Base-by-base conservation (phyloP, 257 asterid species). In the Fraxinus pennsylvanica region DNA sequence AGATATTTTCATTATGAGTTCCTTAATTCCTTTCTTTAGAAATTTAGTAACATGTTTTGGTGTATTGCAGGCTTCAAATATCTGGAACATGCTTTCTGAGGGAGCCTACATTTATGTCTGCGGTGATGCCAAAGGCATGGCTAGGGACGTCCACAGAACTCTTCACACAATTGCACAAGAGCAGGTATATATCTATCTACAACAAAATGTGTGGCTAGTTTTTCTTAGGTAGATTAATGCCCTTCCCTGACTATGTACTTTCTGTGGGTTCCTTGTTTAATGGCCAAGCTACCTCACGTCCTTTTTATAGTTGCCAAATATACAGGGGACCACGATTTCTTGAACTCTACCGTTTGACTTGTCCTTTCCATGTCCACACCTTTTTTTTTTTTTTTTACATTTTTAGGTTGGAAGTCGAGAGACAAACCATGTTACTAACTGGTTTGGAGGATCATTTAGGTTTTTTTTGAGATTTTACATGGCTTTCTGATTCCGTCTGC, bases 61-160 rank as follows among this genome's bases (percentile, higher is more conserved):
- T 39, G 72, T 74, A 68, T 32, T 12, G 61, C 82, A 96, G 99
- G 98, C 97, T 59, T 82, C 91, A 1, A 92, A 92, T 50, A 47
- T 96, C 68, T 96, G 99, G 99, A 90, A 81, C 79, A 71, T 92
- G 90, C 91, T 96, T 67, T 96, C 97, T 1, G 89, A 90, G 81
- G 99, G 98, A 80, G 98, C 88, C 25, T 89, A 96, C 15, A 73
- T 96, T 0, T 96, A 96, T 35, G 99, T 93, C 5, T 96, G 99
- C 8, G 98, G 99, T 81, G 99, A 96, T 79, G 99, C 99, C 63
- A 96, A 96, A 81, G 98, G 99, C 81, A 96, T 96, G 99, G 99
- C 99, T 50, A 92, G 94, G 74, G 98, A 96, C n/a, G 99, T 96
- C 52, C 99, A 96, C 82, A 88, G 98, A 76, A 92, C 96, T 54